Evolutionary conservation across 108 stramenopile species (phyloP), one percentile per base, ranked within the genome.

Genomic region (Pseudonitzschia pungens): DNA sequence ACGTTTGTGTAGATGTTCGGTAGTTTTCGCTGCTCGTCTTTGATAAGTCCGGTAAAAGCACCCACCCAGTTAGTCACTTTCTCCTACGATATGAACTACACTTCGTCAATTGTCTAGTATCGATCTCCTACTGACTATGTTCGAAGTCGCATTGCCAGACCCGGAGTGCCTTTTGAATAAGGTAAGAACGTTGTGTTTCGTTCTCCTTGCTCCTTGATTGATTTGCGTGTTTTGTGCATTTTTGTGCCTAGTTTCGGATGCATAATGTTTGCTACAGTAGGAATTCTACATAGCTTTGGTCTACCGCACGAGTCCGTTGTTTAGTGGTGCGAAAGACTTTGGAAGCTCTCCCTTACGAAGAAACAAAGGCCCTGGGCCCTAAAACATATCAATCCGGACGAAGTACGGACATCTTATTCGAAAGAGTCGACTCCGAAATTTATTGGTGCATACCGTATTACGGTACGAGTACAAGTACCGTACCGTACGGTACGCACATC

Each of bases 281-380:
- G 36, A 48, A 48, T 48, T 48, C 45, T 48, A 48, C 45, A 12
- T 48, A 48, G 45, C 45, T 48, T 48, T 48, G 45, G 45, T 48
- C 10, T 48, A 10, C 18, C 45, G 18, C 10, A 48, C 2, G 10
- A 48, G 1, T 48, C 2, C 18, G 45, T 18, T 48, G 45, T 48
- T 48, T 18, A 11, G 14, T 48, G 45, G 45, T 48, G 45, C 18
- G 45, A 48, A 48, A 48, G 18, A 8, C 18, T 48, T 48, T 48
- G 45, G 45, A 48, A 48, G 45, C 45, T 48, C 45, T 48, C 45
- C 45, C 45, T 6, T 43, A 43, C 42, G 42, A 36, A 2, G 10
- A 48, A 48, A 18, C 45, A 18, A 48, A 48, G 45, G 45, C 45
- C 45, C 14, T 48, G 45, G 10, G 18, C 14, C 5, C 45, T 2